phyloP scores from a whole-genome alignment of 2,329 filamentous ascomycete species.

The Paecilomyces fulvus region DNA sequence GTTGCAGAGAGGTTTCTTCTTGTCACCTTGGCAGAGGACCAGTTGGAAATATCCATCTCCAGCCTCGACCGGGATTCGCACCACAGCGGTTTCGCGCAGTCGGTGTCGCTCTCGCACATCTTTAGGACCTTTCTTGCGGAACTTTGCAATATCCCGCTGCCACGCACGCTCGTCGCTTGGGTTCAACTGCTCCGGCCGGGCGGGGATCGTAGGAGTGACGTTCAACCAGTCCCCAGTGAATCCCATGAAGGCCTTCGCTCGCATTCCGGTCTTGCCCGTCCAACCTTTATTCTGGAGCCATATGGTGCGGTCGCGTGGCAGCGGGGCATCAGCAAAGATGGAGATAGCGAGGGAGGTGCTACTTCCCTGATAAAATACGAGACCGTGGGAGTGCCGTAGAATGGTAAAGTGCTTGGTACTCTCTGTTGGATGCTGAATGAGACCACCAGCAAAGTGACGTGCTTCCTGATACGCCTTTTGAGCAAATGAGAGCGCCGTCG shows the following conservation, averaged over 20 bases:
- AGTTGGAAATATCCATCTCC: slow-evolving; percentile 62
- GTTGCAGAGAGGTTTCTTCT: slow-evolving; percentile 53
- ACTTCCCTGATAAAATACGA: slow-evolving; percentile 60
- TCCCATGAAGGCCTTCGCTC: slow-evolving; percentile 54
- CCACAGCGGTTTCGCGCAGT: slow-evolving; percentile 54
- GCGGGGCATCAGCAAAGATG: slow-evolving; percentile 50
- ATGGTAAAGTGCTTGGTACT: slow-evolving; percentile 59
- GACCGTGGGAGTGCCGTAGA: slow-evolving; percentile 55
- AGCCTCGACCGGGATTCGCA: slow-evolving; percentile 55
- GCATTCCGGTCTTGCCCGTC: slow-evolving; percentile 61
- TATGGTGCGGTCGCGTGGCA: slow-evolving; percentile 51
- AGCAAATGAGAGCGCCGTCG: slow-evolving; percentile 6
- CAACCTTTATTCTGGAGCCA: slow-evolving; percentile 63
- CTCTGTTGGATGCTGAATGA: slow-evolving; percentile 55
- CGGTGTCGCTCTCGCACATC: slow-evolving; percentile 42
- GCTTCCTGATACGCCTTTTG: slow-evolving; percentile 43
- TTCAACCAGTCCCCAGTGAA: slow-evolving; percentile 56
- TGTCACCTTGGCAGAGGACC: slow-evolving; percentile 50
- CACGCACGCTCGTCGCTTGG: slow-evolving; percentile 55
- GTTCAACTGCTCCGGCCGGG: slow-evolving; percentile 42
- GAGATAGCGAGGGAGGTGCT: slow-evolving; percentile 57
- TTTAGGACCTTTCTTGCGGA: slow-evolving; percentile 46
- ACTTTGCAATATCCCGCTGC: slow-evolving; percentile 59
- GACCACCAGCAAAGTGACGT: slow-evolving; percentile 56
- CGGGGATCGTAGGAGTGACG: slow-evolving; percentile 52